These are phyloP conservation scores for Coniochaeta sp. DNA, from an alignment of 2,329 filamentous ascomycete species.

Conservation along the genomic window DNA sequence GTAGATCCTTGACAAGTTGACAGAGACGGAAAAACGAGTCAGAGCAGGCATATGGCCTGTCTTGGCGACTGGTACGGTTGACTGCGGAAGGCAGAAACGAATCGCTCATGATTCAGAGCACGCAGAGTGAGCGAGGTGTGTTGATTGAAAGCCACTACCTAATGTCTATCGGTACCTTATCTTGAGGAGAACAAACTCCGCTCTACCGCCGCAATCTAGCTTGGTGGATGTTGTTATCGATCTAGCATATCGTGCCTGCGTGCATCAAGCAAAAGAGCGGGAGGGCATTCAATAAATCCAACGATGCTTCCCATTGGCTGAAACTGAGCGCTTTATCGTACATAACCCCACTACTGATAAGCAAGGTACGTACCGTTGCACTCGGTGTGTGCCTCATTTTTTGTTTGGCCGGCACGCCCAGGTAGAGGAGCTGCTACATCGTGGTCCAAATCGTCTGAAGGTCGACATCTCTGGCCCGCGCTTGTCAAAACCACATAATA, in stretches of 20 bases:
- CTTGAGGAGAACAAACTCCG: background rate
- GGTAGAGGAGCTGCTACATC: background rate
- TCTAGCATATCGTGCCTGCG: no score
- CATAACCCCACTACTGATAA: background rate
- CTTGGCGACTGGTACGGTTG: background rate
- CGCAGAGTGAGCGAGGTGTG: no score
- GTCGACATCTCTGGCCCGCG: background rate
- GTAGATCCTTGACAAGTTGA: no score
- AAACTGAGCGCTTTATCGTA: no score
- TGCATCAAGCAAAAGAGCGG: no score
- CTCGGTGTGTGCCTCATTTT: background rate
- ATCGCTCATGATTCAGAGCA: background rate
- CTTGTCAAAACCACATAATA: background rate
- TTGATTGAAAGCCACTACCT: no score
- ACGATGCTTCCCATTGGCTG: background rate
- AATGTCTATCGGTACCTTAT: background rate
- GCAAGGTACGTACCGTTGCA: background rate
- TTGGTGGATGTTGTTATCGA: no score
- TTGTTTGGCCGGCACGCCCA: background rate
- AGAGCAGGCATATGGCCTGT: background rate
- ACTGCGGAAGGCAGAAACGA: background rate
- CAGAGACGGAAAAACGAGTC: background rate
- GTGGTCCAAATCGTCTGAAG: background rate
- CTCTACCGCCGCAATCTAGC: no score
- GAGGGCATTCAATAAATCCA: no score